Evolutionary conservation across 2,329 filamentous ascomycete species (phyloP), one percentile per base, ranked within the genome.

Genomic region (Sordariomycetes sp.): DNA sequence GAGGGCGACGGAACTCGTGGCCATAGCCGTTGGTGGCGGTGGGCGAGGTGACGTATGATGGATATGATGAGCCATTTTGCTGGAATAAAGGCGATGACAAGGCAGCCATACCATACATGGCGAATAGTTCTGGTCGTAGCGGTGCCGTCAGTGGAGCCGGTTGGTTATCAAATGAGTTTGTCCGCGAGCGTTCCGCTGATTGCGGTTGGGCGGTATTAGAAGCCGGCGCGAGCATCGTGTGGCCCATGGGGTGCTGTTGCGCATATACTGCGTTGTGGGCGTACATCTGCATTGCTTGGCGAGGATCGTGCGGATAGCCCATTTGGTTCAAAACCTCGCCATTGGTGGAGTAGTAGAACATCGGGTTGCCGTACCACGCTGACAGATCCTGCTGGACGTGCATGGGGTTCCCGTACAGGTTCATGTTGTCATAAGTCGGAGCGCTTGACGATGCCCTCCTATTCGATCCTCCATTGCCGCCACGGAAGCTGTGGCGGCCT

Each of bases 101-200:
- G 61, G 58, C 29, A 51, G 49, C 50, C 48, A 64, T 55, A 5
- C 53, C 51, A 31, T 63, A 66, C 40, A 74, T 65, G 38, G 66
- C 62, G 48, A 70, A 79, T 42, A 75, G 49, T 10, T 80, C 75
- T 2, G 68, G 68, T 8, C 68, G 66, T 4, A 77, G 48, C 3
- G 75, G 72, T 1, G 73, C 71, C n/a, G 64, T 71, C 24, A 77
- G 50, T 5, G 76, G 74, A 17, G 14, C n/a, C n/a, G 75, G 75
- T 14, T 71, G 63, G 35, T 70, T 76, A 45, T 81, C 75, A 46
- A 79, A 74, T 10, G 75, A 79, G 47, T 72, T 76, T 6, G 74
- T 78, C 40, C 76, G 67, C 24, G 73, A 70, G 41, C 76, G 58
- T 46, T 74, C 64, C 20, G 57, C 48, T 34, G 64, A 49, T 21